Evolutionary conservation across 2,329 filamentous ascomycete species (phyloP).

Genomic region (Dactylellina drechsleri): DNA sequence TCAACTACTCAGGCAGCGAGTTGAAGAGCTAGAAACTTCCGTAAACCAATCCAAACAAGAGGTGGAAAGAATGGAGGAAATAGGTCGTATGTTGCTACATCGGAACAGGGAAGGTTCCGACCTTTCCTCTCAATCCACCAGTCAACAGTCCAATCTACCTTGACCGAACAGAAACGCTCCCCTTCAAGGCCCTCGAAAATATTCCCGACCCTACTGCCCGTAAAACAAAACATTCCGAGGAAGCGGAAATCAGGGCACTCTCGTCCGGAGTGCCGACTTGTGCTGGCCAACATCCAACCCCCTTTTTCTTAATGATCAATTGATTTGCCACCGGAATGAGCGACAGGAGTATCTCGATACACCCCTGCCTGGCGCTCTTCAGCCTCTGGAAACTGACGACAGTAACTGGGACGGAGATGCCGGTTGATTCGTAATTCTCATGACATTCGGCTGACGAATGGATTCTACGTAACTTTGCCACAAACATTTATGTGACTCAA

Average conservation of each 20-base stretch:
- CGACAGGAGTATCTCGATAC: constrained; percentile 9
- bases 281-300: neutral
- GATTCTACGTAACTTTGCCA: constrained; percentile 31
- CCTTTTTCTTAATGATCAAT: no score
- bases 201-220: no score
- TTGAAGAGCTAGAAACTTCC: constrained; percentile 31
- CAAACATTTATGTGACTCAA: constrained; percentile 7
- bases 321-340: constrained; percentile 34
- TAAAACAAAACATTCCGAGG: no score
- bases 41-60: constrained; percentile 39
- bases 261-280: constrained; percentile 11
- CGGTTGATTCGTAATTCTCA: neutral
- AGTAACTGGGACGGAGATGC: neutral
- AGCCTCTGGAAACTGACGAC: no score
- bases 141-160: constrained; percentile 21
- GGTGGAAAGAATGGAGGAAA: constrained; percentile 45
- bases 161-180: neutral
- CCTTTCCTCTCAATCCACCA: neutral
- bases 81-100: constrained; percentile 46
- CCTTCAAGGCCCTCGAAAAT: no score
- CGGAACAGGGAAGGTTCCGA: constrained; percentile 36
- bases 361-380: neutral
- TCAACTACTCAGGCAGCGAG: constrained; percentile 31
- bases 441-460: constrained; percentile 26
- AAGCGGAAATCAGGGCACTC: neutral